Base-by-base conservation (phyloP, 495 filamentous ascomycete species). In the Daldinia decipiens region DNA sequence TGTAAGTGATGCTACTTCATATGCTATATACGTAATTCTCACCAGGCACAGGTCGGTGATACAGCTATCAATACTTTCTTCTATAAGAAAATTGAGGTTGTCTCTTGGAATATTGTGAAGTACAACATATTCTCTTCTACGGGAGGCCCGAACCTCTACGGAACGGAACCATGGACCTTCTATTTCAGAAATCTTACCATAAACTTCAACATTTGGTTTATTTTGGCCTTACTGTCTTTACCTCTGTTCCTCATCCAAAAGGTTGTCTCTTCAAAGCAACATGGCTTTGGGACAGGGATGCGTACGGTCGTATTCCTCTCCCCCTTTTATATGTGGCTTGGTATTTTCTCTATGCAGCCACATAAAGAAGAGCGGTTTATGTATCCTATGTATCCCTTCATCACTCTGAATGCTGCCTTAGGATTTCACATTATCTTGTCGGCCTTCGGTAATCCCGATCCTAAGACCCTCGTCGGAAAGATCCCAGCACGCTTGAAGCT, bases 311-410 rank as follows among this genome's bases (percentile, higher is more conserved):
- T 93, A 32, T 90, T 95, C 72, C 81, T 92, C 54, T 79, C 88
- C 1, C 95, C 96, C 0, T 95, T 98, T 79, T 98, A 98, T 77
- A 86, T 97, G 77, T 99, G 96, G 96, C 86, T 98, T 26, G 87
- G 78, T 6, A 95, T 98, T 60, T 98, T 99, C 80, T 92, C 93
- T 3, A 76, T 90, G 9, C 95, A 98, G 76, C 90, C 95, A 19
- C 96, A 99, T 84, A 99, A 99, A 74, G 96, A 99, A 79, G 96
- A 99, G 76, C 85, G 96, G 7, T 99, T 99, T 82, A 98, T 99
- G 94, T 98, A 97, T 78, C 95, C 95, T 0, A 90, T 90, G 24
- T 99, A 99, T 77, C 95, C 96, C 8, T 91, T 93, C 58, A 84
- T 99, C 26, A 93, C 91, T n/a, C 84, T 98, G 27, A 95, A 95